These are phyloP conservation scores for Mycosphaerella sp. DNA, from an alignment of 2,329 filamentous ascomycete genomes.

Conservation along the genomic window DNA sequence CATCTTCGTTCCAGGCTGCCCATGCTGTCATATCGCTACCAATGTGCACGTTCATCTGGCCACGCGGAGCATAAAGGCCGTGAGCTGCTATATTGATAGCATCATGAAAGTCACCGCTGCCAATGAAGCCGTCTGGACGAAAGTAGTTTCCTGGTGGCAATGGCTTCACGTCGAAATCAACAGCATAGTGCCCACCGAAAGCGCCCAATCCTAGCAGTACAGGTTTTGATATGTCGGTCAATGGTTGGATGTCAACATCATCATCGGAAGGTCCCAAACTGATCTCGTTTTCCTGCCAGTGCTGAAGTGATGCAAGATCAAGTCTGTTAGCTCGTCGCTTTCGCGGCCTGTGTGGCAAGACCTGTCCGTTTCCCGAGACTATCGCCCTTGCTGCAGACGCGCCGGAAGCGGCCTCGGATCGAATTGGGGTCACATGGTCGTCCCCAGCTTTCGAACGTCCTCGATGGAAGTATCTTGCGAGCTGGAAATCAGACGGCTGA, in stretches of 20 bases:
- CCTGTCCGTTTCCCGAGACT: neutral
- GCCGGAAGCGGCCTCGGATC: neutral
- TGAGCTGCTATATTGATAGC: conserved; percentile 39
- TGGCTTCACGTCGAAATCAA: conserved; percentile 48
- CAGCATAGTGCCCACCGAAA: conserved; percentile 46
- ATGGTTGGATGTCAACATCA: neutral
- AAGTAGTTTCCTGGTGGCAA: conserved; percentile 50
- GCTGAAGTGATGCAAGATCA: conserved; percentile 42
- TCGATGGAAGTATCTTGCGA: conserved; percentile 21
- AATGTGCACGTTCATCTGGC: conserved; percentile 36
- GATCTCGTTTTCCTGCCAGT: conserved; percentile 40
- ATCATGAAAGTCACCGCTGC: conserved; percentile 48
- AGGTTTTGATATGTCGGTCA: neutral
- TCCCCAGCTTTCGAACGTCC: neutral
- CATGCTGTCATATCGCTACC: conserved; percentile 37
- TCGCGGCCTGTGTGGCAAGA: conserved; percentile 24
- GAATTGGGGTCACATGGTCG: neutral
- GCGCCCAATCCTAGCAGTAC: conserved; percentile 41
- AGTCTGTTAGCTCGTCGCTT: conserved; percentile 40
- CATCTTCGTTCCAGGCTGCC: conserved; percentile 51
- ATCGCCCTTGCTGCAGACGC: neutral
- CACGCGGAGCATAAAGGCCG: conserved; percentile 40
- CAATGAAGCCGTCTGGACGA: conserved; percentile 51
- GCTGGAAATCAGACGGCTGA: conserved; percentile 26
- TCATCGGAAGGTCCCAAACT: conserved; percentile 22